Evolutionary conservation across 2,329 filamentous ascomycete genomes (phyloP), one percentile per base, ranked within the genome.

Genomic region (Stagonosporopsis vannaccii): DNA sequence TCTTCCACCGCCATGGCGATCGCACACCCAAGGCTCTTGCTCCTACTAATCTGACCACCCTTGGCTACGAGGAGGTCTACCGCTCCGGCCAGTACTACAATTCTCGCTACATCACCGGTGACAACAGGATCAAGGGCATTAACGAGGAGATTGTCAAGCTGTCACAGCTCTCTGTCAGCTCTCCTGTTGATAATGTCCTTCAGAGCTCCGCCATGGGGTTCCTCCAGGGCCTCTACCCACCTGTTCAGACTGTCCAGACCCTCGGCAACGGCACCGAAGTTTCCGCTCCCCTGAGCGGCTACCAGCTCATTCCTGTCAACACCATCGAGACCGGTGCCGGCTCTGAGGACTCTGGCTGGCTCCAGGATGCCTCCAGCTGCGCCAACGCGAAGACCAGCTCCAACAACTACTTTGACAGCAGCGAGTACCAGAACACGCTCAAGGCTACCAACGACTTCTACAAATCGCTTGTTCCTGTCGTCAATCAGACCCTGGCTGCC

Each of bases 1-100:
- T 97, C 77, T 96, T 96, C 81, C 87, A 91, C 66, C 90, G 93
- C 41, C 93, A 97, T 79, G 93, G 93, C 55, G 93, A 97, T 76
- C 87, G 93, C 52, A 94, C 92, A 0, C 79, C 91, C 61, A 97
- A 96, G 79, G 81, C 85, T 17, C 86, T 86, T 60, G 81, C 87
- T 41, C 89, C 90, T 12, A 86, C 90, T 25, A 83, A 84, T 63
- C 78, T 97, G 73, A 97, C 93, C 12, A 83, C 89, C 57, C 83
- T 97, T 47, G 93, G 93, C 28, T 92, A 93, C 71, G 79, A 84
- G 43, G 82, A 97, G 79, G 87, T 92, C 64, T 89, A 86, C 76
- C 80, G 82, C 42, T 88, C 89, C 0, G 93, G 91, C 59, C 75
- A 80, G 53, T 94, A 88, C 82, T 97, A 89, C 78, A 89, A 91